Evolutionary conservation across 495 filamentous ascomycete genomes (phyloP).

Genomic region (Penicillium antarcticum): DNA sequence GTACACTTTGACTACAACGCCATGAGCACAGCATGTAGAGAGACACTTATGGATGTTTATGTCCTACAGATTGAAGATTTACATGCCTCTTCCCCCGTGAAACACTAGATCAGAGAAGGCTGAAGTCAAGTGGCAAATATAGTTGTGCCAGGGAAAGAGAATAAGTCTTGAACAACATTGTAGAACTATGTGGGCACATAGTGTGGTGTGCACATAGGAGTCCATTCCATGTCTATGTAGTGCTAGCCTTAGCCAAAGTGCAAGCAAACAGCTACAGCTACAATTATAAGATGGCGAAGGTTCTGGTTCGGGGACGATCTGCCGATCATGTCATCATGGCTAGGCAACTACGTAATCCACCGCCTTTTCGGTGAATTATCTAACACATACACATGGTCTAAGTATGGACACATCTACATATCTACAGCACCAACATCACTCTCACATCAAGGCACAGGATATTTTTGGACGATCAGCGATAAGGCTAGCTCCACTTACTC

Average conservation of each 20-base stretch:
- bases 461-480: constrained; percentile 1
- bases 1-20: background rate
- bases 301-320: background rate
- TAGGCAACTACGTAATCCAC: background rate
- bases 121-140: too few species aligned
- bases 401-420: background rate
- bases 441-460: background rate
- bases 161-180: too few species aligned
- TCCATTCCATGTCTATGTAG: too few species aligned
- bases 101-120: too few species aligned
- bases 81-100: too few species aligned
- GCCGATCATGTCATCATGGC: constrained; percentile 6
- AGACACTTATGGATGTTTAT: background rate
- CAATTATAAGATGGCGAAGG: background rate
- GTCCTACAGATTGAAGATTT: too few species aligned
- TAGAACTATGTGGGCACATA: too few species aligned
- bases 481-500: background rate
- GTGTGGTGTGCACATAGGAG: too few species aligned
- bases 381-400: background rate
- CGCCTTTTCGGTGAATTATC: background rate
- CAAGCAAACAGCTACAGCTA: background rate
- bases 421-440: too few species aligned
- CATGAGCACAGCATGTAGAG: too few species aligned
- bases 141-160: too few species aligned
- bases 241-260: too few species aligned